Percentiles rank a stretch among this genome's conserved stretches.
phyloP scores from a whole-genome alignment of 495 filamentous ascomycete genomes.

The Penicillium cataractarum region DNA sequence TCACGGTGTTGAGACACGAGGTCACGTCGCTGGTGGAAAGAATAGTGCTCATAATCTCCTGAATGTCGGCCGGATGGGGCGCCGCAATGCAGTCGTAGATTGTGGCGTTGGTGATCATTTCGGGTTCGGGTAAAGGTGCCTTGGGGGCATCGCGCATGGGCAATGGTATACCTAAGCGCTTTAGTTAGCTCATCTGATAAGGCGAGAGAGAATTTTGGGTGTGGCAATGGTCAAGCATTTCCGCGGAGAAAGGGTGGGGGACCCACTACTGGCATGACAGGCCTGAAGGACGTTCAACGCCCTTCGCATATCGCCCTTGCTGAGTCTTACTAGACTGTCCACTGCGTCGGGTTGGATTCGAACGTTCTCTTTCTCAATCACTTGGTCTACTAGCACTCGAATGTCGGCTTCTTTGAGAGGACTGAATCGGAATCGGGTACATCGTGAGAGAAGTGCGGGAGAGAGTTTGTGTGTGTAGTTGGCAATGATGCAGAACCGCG shows the following conservation, averaged over 20 bases:
- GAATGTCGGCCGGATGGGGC: conserved; percentile 87
- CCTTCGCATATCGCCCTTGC: conserved; percentile 94
- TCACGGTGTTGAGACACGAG: conserved; percentile 81
- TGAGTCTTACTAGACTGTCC: conserved; percentile 80
- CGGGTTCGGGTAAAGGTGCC: conserved; percentile 57
- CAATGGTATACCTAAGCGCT: conserved; percentile 65
- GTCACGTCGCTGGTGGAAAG: conserved; percentile 83
- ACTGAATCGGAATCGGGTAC: conserved; percentile 93
- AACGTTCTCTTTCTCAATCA: conserved; percentile 85
- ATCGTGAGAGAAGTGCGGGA: conserved; percentile 87
- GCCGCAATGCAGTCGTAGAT: conserved; percentile 99
- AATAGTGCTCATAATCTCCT: conserved; percentile 79
- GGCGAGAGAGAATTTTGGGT: neutral
- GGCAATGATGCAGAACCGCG: conserved; percentile 96
- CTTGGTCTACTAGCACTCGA: conserved; percentile 78
- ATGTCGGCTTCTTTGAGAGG: conserved; percentile 90
- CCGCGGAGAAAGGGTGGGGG: neutral
- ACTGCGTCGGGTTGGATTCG: conserved; percentile 78
- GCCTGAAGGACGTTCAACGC: conserved; percentile 96
- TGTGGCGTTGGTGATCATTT: conserved; percentile 84
- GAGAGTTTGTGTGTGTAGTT: conserved; percentile 99
- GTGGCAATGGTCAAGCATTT: neutral
- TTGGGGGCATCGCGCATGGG: conserved; percentile 66
- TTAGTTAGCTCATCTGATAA: conserved; percentile 10
- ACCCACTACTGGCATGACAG: conserved; percentile 86